A percentile compares a stretch with the other conserved stretches of the same genome.
phyloP scores from a whole-genome alignment of 805 yeast species.

The Starmera amethionina region DNA sequence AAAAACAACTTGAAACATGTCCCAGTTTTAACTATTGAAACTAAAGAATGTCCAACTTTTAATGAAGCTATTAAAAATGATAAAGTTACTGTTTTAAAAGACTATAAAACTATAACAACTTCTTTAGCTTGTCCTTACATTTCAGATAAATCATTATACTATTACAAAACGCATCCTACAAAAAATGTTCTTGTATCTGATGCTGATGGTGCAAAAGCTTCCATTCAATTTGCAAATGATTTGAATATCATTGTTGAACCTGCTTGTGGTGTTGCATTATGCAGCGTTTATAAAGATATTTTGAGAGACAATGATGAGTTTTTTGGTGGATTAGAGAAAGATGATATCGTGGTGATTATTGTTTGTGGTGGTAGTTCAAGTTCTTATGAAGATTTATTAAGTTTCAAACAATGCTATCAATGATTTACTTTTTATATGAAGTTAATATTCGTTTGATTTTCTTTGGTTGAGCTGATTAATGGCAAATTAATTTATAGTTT shows the following conservation, averaged over 20 bases:
- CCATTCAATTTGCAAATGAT: constrained; percentile 39
- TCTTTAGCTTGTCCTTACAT: constrained; percentile 56
- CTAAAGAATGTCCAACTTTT: constrained; percentile 54
- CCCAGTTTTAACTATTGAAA: constrained; percentile 44
- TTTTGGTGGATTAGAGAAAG: constrained; percentile 21
- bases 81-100: constrained; percentile 30
- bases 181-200: constrained; percentile 39
- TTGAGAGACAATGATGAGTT: constrained; percentile 21
- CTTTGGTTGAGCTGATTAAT: no score
- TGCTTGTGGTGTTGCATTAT: constrained; percentile 64
- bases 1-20: constrained; percentile 25
- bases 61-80: constrained; percentile 38
- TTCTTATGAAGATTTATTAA: constrained; percentile 19
- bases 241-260: constrained; percentile 52
- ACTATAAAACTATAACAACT: constrained; percentile 48
- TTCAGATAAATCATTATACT: constrained; percentile 37
- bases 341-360: constrained; percentile 40
- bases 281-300: constrained; percentile 34
- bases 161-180: constrained; percentile 31
- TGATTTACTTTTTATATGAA: no score
- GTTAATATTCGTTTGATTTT: no score
- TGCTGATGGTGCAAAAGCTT: constrained; percentile 43
- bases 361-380: constrained; percentile 49
- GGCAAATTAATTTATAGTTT: no score
- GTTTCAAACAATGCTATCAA: constrained; percentile 4